Evolutionary conservation across 805 yeast genomes (phyloP).

Genomic region (Yamadazyma endophytica): DNA sequence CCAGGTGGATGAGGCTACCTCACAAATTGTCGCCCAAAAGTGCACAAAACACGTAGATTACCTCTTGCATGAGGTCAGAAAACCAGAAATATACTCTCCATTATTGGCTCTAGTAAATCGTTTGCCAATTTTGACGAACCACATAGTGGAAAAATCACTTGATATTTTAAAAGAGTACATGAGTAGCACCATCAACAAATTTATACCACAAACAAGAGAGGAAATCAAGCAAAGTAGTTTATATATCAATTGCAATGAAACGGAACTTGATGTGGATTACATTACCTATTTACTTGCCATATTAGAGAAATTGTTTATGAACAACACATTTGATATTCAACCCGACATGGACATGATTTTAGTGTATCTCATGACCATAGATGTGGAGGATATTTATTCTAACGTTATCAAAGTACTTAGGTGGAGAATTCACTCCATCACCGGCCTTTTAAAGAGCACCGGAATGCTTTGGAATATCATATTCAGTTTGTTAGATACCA

Average conservation of each 20-base stretch:
- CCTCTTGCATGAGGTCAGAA: no score
- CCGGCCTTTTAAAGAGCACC: constrained; percentile 10
- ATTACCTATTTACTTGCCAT: no score
- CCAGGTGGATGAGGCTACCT: constrained; percentile 13
- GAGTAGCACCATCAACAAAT: constrained; percentile 8
- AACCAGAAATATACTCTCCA: no score
- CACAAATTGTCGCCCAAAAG: neutral
- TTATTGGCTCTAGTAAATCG: no score
- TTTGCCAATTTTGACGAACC: no score
- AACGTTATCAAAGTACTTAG: constrained; percentile 40
- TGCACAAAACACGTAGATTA: no score
- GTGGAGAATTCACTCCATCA: constrained; percentile 48
- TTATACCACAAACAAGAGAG: constrained; percentile 13
- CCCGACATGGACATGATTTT: constrained; percentile 6
- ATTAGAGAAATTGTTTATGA: no score
- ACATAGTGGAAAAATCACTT: no score
- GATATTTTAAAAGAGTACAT: constrained; percentile 7
- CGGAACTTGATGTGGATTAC: constrained; percentile 2
- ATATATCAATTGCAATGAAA: no score
- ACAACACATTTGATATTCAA: no score
- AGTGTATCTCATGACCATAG: constrained; percentile 25
- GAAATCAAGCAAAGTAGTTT: neutral
- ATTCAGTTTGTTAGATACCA: constrained; percentile 28
- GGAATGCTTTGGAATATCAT: constrained; percentile 45
- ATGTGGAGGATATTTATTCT: constrained; percentile 34